These are phyloP conservation scores for Primulina tabacum DNA, from an alignment of 257 asterid species.

Conservation along the genomic window DNA sequence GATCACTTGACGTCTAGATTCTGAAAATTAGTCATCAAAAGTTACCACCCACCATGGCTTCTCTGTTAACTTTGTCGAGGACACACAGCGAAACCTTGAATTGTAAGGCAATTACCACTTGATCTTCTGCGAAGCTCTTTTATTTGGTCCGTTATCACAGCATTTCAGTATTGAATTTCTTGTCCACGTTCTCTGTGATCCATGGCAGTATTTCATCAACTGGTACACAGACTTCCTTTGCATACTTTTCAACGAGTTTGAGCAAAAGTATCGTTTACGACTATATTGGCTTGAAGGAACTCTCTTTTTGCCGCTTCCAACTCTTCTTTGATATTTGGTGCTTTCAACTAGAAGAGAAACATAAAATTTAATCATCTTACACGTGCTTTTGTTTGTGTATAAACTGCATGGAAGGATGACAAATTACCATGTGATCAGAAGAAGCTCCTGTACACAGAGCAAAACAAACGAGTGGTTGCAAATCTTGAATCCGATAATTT, in stretches of 20 bases:
- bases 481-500: conserved; percentile 34
- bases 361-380: neutral
- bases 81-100: conserved; percentile 50
- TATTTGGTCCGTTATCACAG: conserved; percentile 28
- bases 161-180: conserved; percentile 46
- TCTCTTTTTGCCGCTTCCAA: conserved; percentile 50
- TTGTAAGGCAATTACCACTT: conserved; percentile 57
- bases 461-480: conserved; percentile 56
- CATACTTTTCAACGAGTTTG: conserved; percentile 43
- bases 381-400: neutral
- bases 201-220: conserved; percentile 39
- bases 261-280: conserved; percentile 44
- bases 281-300: conserved; percentile 49
- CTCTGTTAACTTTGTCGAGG: conserved; percentile 44
- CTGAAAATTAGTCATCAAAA: neutral
- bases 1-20: neutral
- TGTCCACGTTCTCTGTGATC: conserved; percentile 45
- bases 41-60: conserved; percentile 45
- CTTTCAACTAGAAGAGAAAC: conserved; percentile 38
- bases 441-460: conserved; percentile 55
- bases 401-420: no score
- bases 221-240: conserved; percentile 50
- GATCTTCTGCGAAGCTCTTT: conserved; percentile 40
- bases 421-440: conserved; percentile 57
- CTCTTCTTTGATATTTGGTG: conserved; percentile 43